Evolutionary conservation across 768 basidiomycete genomes (phyloP), one percentile per base, ranked within the genome.

Genomic region (Podaxis sp.): DNA sequence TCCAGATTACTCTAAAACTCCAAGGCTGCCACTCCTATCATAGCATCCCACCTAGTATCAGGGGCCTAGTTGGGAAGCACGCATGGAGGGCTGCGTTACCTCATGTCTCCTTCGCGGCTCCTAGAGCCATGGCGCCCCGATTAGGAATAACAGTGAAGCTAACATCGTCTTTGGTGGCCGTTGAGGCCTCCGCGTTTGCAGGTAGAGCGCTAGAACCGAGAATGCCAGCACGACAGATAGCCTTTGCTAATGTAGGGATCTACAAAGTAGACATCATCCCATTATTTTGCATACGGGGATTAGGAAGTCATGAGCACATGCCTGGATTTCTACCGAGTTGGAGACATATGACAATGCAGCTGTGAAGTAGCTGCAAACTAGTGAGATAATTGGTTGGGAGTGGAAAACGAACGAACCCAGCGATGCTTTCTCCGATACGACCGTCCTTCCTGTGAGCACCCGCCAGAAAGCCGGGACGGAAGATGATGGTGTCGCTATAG

Each of bases 401-500:
- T 7, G 19, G 53, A 30, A n/a, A 33, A 24, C 17, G 12, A 46
- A 54, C 82, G 40, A 63, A 87, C 87, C 74, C 71, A 8, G 75
- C 39, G 12, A 84, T 49, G 1, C 67, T 72, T 66, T 89, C 88
- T 0, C 63, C 64, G 0, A 78, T 4, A 19, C 84, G 74, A 1
- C 36, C 30, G 1, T 84, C 78, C 3, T 69, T 38, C 2, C 88
- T 77, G 2, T 84, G 69, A 1, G 83, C 78, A 0, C 82, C 82
- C 7, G 71, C 73, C 12, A 93, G 73, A n/a, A 80, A 64, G 0
- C 69, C 84, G 2, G 93, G 90, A 19, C 89, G 82, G 71, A 92
- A 87, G 52, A 91, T 70, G 63, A 93, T 84, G 0, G 85, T 85
- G 58, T 93, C 90, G 12, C 76, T 69, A 70, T 93, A 93, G 9